Conservation (phyloP, 345 rosid genomes). For the Gossypium turneri region DNA sequence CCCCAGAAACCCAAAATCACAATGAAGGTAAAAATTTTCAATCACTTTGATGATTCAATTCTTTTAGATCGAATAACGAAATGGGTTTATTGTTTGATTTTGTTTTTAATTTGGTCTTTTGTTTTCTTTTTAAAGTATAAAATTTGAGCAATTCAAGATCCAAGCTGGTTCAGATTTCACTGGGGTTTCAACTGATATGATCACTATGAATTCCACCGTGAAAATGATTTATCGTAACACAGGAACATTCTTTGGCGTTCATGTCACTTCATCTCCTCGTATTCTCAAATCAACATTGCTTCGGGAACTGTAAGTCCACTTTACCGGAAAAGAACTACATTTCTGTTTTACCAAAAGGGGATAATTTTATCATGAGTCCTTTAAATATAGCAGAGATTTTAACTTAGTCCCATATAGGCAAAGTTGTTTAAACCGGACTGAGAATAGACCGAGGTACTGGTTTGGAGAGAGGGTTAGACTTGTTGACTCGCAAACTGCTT, state of each 20-base stretch:
- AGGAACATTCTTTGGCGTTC: slow-evolving; percentile 92
- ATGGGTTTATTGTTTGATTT: background rate
- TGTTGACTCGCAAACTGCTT: too few species aligned
- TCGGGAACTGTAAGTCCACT: slow-evolving; percentile 65
- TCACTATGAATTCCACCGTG: slow-evolving; percentile 68
- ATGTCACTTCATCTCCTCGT: slow-evolving; percentile 72
- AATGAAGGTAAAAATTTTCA: slow-evolving; percentile 43
- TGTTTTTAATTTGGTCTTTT: too few species aligned
- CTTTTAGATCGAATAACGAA: background rate
- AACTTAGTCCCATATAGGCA: too few species aligned
- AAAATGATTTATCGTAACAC: slow-evolving; percentile 73
- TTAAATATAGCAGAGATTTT: too few species aligned
- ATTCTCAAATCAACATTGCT: slow-evolving; percentile 58
- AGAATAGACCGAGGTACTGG: too few species aligned
- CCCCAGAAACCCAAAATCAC: slow-evolving; percentile 87
- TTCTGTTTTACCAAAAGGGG: too few species aligned
- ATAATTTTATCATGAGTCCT: too few species aligned
- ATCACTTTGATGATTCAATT: too few species aligned
- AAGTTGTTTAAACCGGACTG: too few species aligned
- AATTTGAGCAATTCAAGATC: slow-evolving; percentile 63
- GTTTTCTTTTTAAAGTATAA: slow-evolving; percentile 50
- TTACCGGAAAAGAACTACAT: too few species aligned
- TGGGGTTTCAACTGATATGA: slow-evolving; percentile 90
- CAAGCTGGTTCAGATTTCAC: slow-evolving; percentile 94
- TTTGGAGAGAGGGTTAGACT: too few species aligned